Conservation (phyloP, 768 basidiomycete species). For the Pleurotus giganteus region DNA sequence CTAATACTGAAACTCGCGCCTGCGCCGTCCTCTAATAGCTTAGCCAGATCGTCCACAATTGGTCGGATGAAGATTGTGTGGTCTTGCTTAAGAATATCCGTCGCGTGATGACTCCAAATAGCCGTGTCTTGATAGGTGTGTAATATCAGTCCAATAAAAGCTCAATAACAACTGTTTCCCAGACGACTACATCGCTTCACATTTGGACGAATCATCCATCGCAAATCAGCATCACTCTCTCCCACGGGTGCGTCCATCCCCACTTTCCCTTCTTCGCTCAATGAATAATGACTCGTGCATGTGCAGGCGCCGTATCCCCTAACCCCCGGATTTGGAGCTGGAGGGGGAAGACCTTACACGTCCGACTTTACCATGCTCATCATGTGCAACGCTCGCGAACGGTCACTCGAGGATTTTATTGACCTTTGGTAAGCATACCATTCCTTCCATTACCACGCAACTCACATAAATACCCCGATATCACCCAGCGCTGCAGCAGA, state of each 20-base stretch:
- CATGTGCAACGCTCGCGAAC: background rate
- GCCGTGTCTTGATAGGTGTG: slow-evolving; percentile 31
- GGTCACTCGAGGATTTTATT: slow-evolving; percentile 2
- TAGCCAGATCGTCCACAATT: slow-evolving; percentile 29
- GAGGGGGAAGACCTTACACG: background rate
- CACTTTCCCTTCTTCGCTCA: background rate
- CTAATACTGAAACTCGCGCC: background rate
- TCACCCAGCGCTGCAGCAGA: background rate
- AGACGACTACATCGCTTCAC: background rate
- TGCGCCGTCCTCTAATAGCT: background rate
- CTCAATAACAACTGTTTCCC: background rate
- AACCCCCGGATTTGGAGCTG: background rate
- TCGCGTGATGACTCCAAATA: slow-evolving; percentile 24
- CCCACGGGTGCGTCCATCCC: background rate
- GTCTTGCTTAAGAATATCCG: slow-evolving; percentile 27
- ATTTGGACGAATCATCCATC: background rate
- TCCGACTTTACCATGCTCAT: slow-evolving; percentile 1
- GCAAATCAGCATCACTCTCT: background rate
- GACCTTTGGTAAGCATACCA: background rate
- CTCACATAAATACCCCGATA: too few species aligned
- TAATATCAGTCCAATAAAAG: background rate
- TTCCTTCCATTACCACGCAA: background rate
- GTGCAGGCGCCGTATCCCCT: slow-evolving; percentile 1
- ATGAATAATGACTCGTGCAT: too few species aligned
- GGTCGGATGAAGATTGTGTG: slow-evolving; percentile 31